phyloP scores from a whole-genome alignment of 164 flowering plant species.

The Stephania cephalantha region DNA sequence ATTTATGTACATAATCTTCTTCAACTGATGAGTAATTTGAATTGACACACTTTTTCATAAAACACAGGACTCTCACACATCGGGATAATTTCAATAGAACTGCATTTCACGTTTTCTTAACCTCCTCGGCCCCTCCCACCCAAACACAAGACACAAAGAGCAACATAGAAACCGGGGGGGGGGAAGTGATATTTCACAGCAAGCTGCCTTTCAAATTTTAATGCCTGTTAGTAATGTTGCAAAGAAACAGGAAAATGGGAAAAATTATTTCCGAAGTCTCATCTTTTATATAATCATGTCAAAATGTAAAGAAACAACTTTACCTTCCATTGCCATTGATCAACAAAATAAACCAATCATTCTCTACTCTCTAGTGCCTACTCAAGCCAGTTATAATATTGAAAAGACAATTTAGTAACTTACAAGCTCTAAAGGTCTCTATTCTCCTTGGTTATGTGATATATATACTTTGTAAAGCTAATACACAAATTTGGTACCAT shows the following conservation, averaged over 20 bases:
- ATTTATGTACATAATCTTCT: too few relatives aligned
- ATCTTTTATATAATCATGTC: background rate
- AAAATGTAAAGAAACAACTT: background rate
- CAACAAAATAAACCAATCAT: background rate
- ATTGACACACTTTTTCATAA: too few relatives aligned
- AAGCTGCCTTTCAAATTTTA: background rate
- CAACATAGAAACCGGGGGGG: too few relatives aligned
- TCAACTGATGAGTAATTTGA: too few relatives aligned
- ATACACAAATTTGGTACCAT: background rate
- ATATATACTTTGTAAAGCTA: background rate
- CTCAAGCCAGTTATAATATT: background rate
- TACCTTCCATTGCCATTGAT: background rate
- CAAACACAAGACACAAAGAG: too few relatives aligned
- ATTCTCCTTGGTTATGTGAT: background rate
- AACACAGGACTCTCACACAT: too few relatives aligned
- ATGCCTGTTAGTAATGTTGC: background rate
- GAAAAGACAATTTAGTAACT: background rate
- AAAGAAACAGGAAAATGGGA: background rate
- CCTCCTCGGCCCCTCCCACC: too few relatives aligned
- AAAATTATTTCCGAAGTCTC: background rate
- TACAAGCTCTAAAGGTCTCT: background rate
- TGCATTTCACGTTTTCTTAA: too few relatives aligned
- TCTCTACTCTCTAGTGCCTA: background rate
- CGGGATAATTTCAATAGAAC: too few relatives aligned
- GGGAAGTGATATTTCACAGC: too few relatives aligned